A percentile compares a stretch with the other conserved stretches of the same genome.
These are phyloP conservation scores for Buxus sempervirens DNA, from an alignment of 164 flowering plant species.

Conservation along the genomic window DNA sequence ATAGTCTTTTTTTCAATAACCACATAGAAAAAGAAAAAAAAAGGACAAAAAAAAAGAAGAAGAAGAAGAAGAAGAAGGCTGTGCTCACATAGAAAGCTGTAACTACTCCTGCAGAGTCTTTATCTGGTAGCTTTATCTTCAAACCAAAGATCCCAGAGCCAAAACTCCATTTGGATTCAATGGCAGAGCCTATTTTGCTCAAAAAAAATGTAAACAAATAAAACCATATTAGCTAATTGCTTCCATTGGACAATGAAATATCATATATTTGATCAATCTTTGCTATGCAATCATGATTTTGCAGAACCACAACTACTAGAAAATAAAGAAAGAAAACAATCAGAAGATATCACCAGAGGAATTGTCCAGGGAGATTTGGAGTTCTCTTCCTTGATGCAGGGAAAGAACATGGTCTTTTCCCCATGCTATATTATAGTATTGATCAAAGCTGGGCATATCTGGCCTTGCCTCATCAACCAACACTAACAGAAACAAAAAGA, in stretches of 20 bases:
- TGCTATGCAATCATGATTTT: too few species aligned
- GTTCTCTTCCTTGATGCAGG: conserved; percentile 30
- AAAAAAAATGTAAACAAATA: not conserved
- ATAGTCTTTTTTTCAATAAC: not conserved
- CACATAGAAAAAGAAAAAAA: too few species aligned
- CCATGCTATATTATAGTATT: conserved; percentile 37
- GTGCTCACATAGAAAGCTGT: conserved; percentile 59
- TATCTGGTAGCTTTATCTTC: conserved; percentile 47
- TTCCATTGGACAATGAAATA: too few species aligned
- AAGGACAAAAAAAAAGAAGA: too few species aligned
- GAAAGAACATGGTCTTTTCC: conserved; percentile 35
- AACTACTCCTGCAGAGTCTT: conserved; percentile 53
- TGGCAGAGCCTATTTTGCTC: conserved; percentile 44
- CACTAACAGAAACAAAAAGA: conserved; percentile 1
- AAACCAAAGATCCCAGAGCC: conserved; percentile 52
- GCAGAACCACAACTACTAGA: too few species aligned
- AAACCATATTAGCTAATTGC: not conserved
- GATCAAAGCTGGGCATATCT: conserved; percentile 19
- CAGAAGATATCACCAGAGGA: conserved; percentile 28
- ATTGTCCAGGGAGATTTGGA: conserved; percentile 49
- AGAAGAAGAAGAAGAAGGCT: not conserved
- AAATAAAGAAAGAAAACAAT: not conserved
- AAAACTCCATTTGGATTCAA: conserved; percentile 44
- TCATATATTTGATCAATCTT: too few species aligned
- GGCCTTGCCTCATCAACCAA: not conserved